Base-by-base conservation (phyloP, 495 filamentous ascomycete genomes). In the Penicillium lagena region DNA sequence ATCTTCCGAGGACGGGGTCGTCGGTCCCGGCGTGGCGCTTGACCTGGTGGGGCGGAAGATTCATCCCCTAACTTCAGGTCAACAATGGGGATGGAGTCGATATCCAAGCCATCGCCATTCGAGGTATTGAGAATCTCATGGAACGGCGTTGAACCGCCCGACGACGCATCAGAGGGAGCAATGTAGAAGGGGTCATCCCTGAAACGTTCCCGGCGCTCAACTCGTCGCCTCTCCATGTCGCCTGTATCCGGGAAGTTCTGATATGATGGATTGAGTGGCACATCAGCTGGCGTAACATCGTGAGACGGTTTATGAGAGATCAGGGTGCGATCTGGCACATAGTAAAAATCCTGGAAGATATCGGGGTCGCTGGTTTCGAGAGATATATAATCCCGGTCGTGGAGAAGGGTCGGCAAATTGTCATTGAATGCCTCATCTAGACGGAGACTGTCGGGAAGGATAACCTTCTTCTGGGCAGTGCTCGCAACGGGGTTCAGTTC, bases 171-270 rank as follows among this genome's bases (percentile, higher is more conserved):
- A 2, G 73, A 72, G 12, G 70, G 58, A 29, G 72, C 73, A 54
- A 98, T 98, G 57, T 98, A 97, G 59, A 96, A 98, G 4, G 93
- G 93, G 58, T 98, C 93, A 53, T 96, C 91, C 47, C 76, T 83
- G 61, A 95, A 87, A 36, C 87, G 77, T 54, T 91, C 89, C 35
- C 74, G 61, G 27, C 89, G 75, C 50, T 91, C 86, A 0, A 76
- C 64, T 41, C 78, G 82, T 50, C 84, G 73, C 41, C 77, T 74
- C 5, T 80, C 80, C 5, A 80, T 29, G 34, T 81, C 80, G 51
- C 84, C 78, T 1, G 75, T 72, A 38, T 79, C 79, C 9, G 60
- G 52, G 32, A 70, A 63, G 37, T 75, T 70, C 50, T 95, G 85
- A 56, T 94, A 90, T 12, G 84, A 86, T 56, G 46, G 56, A 22